These are phyloP conservation scores for Zygosaccharomyces pseudorouxii DNA, from an alignment of 805 yeast species.

Conservation along the genomic window DNA sequence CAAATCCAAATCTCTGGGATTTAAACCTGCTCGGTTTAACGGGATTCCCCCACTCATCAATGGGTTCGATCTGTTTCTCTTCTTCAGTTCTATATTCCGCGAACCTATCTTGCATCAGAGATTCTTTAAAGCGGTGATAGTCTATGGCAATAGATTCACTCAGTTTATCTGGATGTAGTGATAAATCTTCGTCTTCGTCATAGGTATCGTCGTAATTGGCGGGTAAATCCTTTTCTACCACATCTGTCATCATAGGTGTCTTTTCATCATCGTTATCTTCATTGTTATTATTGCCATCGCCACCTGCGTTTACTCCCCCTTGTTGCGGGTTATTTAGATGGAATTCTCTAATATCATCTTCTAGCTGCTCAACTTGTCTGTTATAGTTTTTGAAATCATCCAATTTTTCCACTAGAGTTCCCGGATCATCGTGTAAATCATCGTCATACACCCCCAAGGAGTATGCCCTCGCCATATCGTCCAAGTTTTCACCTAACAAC, in stretches of 20 bases:
- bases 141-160: conserved; percentile 48
- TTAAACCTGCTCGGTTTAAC: conserved; percentile 62
- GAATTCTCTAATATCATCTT: conserved; percentile 28
- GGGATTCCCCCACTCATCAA: conserved; percentile 60
- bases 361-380: conserved; percentile 38
- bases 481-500: conserved; percentile 43
- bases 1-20: conserved; percentile 40
- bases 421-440: conserved; percentile 48
- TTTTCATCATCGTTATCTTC: conserved; percentile 19
- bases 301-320: not conserved
- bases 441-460: conserved; percentile 57
- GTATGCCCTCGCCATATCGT: conserved; percentile 58
- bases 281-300: not conserved
- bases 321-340: conserved; percentile 17
- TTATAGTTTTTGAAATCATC: conserved; percentile 53
- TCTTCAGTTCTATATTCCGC: conserved; percentile 29
- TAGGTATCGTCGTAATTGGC: conserved; percentile 28
- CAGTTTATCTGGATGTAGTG: conserved; percentile 33
- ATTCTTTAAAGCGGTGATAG: conserved; percentile 52
- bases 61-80: conserved; percentile 54
- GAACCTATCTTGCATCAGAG: conserved; percentile 42
- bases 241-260: conserved; percentile 28
- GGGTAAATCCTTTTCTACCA: conserved; percentile 34
- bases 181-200: conserved; percentile 21
- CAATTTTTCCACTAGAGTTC: conserved; percentile 50